Evolutionary conservation across 2,329 filamentous ascomycete species (phyloP), one percentile per base, ranked within the genome.

Genomic region (Penicillium brevicompactum): DNA sequence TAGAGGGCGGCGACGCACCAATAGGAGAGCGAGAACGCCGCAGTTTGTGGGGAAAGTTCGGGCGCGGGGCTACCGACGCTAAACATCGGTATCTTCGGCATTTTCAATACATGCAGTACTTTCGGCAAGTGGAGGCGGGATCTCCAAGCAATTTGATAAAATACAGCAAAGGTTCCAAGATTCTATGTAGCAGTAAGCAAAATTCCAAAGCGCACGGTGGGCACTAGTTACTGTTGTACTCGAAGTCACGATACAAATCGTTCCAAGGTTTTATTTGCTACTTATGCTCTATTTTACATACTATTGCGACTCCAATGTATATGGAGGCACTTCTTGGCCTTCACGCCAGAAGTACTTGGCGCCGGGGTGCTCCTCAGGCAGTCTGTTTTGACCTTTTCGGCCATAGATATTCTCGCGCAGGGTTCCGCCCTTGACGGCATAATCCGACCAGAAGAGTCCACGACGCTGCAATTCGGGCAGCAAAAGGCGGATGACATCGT

Each of bases 401-500:
- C 70, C 73, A 51, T 72, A 70, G 41, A 74, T 66, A 34, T 74
- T 76, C 65, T 78, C 75, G 1, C 75, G 61, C 31, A 73, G 62
- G 5, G 75, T 76, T 0, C 71, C 75, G 2, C 72, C 71, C 31
- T 67, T 65, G 4, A 73, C 70, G 2, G 62, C 70, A 53, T 73
- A 71, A 31, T 71, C 71, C 1, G 65, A 66, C 67, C 72, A 72
- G 61, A 79, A 78, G 11, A 74, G 42, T 3, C 74, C 74, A 21
- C 74, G 58, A 2, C 57, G 51, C 47, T 63, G 67, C 56, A 76
- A 47, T 58, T 74, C 72, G 0, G 71, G 71, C 14, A 74, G 46
- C 22, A 74, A 49, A 40, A 67, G 64, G 30, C 58, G 51, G 41
- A 73, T 70, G 21, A 73, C 61, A 61, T 73, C 71, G 22, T 74